phyloP scores from a whole-genome alignment of 139 green algal species.

The Chlorokybus atmophyticus region DNA sequence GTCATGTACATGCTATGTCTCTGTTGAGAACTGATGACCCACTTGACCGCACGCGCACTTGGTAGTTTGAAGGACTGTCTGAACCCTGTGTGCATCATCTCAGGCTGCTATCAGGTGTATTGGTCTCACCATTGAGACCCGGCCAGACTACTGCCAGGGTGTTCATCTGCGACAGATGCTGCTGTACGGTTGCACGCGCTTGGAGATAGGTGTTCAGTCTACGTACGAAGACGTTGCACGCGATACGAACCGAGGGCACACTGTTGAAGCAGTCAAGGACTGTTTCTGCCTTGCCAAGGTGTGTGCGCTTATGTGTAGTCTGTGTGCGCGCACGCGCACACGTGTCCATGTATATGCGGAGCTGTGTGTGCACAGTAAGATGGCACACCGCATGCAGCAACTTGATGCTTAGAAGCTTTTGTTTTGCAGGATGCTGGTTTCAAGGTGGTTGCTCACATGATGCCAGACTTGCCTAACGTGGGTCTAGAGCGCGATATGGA shows the following conservation, averaged over 20 bases:
- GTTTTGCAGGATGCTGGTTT: conserved; percentile 26
- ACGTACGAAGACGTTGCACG: conserved; percentile 90
- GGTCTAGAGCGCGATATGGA: conserved; percentile 93
- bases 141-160: conserved; percentile 32
- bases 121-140: conserved; percentile 93
- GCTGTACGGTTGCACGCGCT: conserved; percentile 61
- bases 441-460: conserved; percentile 86
- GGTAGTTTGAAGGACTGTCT: too few relatives aligned
- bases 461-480: conserved; percentile 95
- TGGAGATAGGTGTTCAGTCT: conserved; percentile 91
- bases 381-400: too few relatives aligned
- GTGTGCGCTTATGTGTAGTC: conserved; percentile 83
- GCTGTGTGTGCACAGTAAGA: too few relatives aligned
- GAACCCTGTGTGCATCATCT: too few relatives aligned
- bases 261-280: conserved; percentile 68
- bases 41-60: too few relatives aligned
- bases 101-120: conserved; percentile 76
- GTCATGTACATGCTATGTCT: too few relatives aligned
- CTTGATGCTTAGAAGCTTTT: too few relatives aligned
- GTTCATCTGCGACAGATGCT: conserved; percentile 37
- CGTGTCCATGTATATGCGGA: not conserved
- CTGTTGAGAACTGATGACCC: too few relatives aligned
- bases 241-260: conserved; percentile 91
- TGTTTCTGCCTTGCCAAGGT: conserved; percentile 90
- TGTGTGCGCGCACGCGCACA: conserved; percentile 35